Percentiles rank a stretch among this genome's conserved stretches.
Evolutionary conservation across 805 yeast genomes (phyloP).

Genomic region (Danielia oregonensis): DNA sequence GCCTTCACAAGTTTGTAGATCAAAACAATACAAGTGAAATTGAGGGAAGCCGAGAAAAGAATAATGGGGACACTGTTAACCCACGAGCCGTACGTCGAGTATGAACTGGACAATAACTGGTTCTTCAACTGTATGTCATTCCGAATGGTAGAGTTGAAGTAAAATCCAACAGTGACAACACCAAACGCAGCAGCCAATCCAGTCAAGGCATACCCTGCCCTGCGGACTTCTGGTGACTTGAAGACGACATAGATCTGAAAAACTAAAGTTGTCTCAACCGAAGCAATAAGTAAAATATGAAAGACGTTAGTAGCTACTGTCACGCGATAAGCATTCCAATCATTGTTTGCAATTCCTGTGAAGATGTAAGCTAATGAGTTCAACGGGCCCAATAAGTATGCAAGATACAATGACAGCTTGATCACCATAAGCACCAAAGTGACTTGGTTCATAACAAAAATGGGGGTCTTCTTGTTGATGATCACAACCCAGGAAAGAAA

Average conservation of each 20-base stretch:
- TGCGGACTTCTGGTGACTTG: conserved; percentile 49
- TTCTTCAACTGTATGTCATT: conserved; percentile 1
- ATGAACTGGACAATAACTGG: conserved; percentile 2
- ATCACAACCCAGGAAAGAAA: conserved; percentile 14
- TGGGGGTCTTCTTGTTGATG: conserved; percentile 56
- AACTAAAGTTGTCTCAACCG: conserved; percentile 62
- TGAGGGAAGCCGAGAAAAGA: conserved; percentile 65
- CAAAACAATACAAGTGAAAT: conserved; percentile 57
- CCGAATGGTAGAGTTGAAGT: conserved; percentile 48
- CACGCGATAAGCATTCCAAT: conserved; percentile 35
- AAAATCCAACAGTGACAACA: conserved; percentile 53
- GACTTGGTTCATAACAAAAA: conserved; percentile 68
- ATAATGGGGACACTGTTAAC: conserved; percentile 53
- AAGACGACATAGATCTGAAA: conserved; percentile 74
- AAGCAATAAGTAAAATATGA: conserved; percentile 54
- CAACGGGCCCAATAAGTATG: conserved; percentile 51
- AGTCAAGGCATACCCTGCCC: conserved; percentile 33
- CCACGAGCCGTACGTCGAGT: conserved; percentile 29
- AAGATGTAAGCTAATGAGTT: conserved; percentile 44
- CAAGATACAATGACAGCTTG: conserved; percentile 58
- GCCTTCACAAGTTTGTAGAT: conserved; percentile 65
- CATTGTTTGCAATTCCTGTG: conserved; percentile 28
- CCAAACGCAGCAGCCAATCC: conserved; percentile 42
- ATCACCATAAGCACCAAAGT: conserved; percentile 54
- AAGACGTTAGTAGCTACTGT: conserved; percentile 62